Percentiles rank a stretch among this genome's conserved stretches.
phyloP scores from a whole-genome alignment of 345 rosid genomes.

The Populus pruinosa region DNA sequence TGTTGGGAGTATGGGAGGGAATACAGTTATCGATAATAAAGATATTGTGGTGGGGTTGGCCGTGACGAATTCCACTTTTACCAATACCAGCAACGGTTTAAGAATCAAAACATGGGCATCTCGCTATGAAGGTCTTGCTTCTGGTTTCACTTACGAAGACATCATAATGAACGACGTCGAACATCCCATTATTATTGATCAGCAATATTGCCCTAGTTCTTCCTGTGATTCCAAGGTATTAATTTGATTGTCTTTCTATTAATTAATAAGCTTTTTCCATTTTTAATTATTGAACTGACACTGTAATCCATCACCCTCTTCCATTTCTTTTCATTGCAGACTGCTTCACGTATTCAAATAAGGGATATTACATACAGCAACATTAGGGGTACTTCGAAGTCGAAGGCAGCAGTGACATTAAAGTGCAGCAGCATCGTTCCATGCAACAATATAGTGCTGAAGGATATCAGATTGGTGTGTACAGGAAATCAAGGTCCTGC shows the following conservation, averaged over 20 bases:
- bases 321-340: neutral
- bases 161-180: neutral
- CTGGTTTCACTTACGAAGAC: neutral
- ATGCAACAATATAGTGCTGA: slow-evolving; percentile 23
- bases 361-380: slow-evolving; percentile 24
- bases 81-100: neutral
- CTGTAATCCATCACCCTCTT: too few relatives aligned
- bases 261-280: neutral
- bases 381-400: slow-evolving; percentile 30
- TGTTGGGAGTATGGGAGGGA: neutral
- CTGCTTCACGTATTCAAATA: slow-evolving; percentile 29
- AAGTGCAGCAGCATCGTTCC: slow-evolving; percentile 24
- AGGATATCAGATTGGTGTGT: slow-evolving; percentile 13
- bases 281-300: neutral
- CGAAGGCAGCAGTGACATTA: slow-evolving; percentile 18
- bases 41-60: neutral
- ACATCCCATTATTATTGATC: neutral
- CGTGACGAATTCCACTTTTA: neutral
- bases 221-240: slow-evolving; percentile 14
- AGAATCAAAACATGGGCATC: slow-evolving; percentile 1
- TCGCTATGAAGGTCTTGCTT: neutral
- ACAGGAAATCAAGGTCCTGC: slow-evolving; percentile 17
- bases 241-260: neutral
- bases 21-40: neutral
- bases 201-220: slow-evolving; percentile 3